Base-by-base conservation (phyloP, 768 basidiomycete species). In the Lanmaoa rubissima region DNA sequence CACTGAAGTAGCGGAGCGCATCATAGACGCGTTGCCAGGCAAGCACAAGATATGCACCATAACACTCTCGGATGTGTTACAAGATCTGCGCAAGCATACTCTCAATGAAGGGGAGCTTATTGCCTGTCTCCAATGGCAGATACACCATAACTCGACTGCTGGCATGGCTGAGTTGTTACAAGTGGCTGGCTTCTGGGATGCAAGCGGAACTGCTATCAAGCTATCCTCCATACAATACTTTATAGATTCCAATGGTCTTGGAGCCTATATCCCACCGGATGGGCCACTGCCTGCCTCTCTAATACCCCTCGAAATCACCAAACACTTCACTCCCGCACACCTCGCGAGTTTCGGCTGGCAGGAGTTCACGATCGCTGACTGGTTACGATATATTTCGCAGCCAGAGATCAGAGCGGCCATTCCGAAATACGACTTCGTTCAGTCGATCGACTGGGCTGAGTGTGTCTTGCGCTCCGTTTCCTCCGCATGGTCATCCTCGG, bases 271-370 rank as follows among this genome's bases (percentile, higher is more conserved):
- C 26, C 89, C 90, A 1, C 48, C 71, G 12, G 90, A 94, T 60
- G 84, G 89, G 10, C 94, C 94, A 1, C 73, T 95, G 2, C 94
- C 95, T 0, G 67, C 72, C 3, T 78, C 86, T 61, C 82, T 93
- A 8, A 26, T 53, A 1, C 92, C 92, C 1, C 72, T 84, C 53
- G 73, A 69, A 14, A 69, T 96, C 49, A 85, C 86, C 59, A 83
- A 82, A 57, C 69, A 78, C 12, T 77, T 94, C 58, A 64, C 78
- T 17, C 64, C 79, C 0, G 76, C 77, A 3, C 73, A 78, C 8
- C 75, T 94, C 1, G 51, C 72, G 4, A 76, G 80, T 5, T 90
- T 96, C 60, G 83, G 82, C 1, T 94, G 93, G 89, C 74, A 74
- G 16, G 92, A 95, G 68, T 75, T 97, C 9, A 77, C 81, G 0